Percentiles rank a stretch among this genome's conserved stretches.
These are phyloP conservation scores for Ascochyta viciae-villosae DNA, from an alignment of 2,329 filamentous ascomycete genomes.

Conservation along the genomic window DNA sequence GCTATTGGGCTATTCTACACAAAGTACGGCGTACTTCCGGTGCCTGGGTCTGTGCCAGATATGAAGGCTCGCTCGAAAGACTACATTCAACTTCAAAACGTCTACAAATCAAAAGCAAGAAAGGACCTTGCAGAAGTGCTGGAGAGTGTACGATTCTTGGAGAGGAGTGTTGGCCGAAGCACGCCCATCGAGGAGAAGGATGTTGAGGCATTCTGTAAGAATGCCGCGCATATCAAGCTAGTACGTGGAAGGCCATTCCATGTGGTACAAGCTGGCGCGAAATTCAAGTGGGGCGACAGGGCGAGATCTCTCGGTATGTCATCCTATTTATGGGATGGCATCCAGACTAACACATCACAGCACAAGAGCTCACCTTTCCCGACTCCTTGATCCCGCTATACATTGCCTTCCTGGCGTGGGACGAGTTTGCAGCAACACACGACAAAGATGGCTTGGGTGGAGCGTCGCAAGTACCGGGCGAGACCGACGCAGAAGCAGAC, in stretches of 20 bases:
- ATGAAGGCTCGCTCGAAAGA: constrained; percentile 95
- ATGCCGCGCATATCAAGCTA: constrained; percentile 89
- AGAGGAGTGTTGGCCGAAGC: constrained; percentile 58
- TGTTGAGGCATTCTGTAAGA: constrained; percentile 93
- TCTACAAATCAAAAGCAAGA: constrained; percentile 90
- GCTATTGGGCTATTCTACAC: constrained; percentile 80
- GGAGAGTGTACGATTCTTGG: constrained; percentile 64
- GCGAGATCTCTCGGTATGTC: constrained; percentile 62
- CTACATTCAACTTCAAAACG: constrained; percentile 88
- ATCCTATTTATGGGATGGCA: neutral
- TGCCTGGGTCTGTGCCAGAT: constrained; percentile 88
- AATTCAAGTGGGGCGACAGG: constrained; percentile 56
- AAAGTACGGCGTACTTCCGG: constrained; percentile 75
- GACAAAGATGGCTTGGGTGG: constrained; percentile 43
- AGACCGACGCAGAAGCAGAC: constrained; percentile 38
- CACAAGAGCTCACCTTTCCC: constrained; percentile 52
- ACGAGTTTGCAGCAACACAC: constrained; percentile 54
- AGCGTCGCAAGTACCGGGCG: constrained; percentile 48
- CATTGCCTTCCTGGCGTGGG: constrained; percentile 60
- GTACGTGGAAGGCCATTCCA: constrained; percentile 70
- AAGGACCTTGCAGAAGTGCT: constrained; percentile 79
- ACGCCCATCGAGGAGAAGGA: constrained; percentile 69
- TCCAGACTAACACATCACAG: constrained; percentile 27
- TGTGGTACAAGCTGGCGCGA: constrained; percentile 52
- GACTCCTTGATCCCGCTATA: constrained; percentile 57